A percentile compares a stretch with the other conserved stretches of the same genome.
phyloP scores from a whole-genome alignment of 208 protist species.

The Trypanosomatidae sp. region DNA sequence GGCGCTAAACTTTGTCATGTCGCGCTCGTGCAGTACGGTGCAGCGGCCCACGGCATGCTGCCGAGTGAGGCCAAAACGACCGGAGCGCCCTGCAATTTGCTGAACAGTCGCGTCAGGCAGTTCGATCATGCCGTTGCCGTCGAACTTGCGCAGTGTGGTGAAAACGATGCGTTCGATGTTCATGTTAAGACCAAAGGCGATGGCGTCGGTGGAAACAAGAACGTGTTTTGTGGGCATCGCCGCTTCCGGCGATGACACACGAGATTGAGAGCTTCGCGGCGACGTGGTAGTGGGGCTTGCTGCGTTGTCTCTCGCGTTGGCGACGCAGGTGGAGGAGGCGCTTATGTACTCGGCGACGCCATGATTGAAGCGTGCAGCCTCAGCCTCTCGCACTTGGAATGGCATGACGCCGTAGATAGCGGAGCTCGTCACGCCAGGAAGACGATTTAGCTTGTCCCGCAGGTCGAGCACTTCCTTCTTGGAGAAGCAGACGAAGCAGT shows the following conservation, averaged over 20 bases:
- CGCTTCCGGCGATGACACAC: neutral
- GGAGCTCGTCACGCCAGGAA: conserved; percentile 48
- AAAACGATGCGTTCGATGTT: conserved; percentile 92
- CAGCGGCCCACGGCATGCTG: conserved; percentile 51
- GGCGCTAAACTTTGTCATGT: conserved; percentile 26
- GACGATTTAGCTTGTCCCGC: conserved; percentile 37
- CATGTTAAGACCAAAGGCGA: conserved; percentile 96
- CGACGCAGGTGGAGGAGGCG: neutral
- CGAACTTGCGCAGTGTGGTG: conserved; percentile 80
- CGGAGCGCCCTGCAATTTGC: conserved; percentile 91
- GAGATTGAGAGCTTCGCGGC: neutral
- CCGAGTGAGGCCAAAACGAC: conserved; percentile 66
- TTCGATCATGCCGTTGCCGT: conserved; percentile 44
- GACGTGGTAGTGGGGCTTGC: neutral
- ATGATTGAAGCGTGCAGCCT: conserved; percentile 87
- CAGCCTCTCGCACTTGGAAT: conserved; percentile 77
- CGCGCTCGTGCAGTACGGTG: conserved; percentile 55
- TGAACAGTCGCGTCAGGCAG: conserved; percentile 44
- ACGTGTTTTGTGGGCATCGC: conserved; percentile 45
- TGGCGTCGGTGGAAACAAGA: conserved; percentile 93
- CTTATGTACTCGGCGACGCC: conserved; percentile 32
- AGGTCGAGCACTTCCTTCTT: conserved; percentile 65
- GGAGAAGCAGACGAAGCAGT: conserved; percentile 90
- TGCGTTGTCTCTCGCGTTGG: neutral
- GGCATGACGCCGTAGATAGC: conserved; percentile 95